Evolutionary conservation across 208 protist species (phyloP).

Genomic region (Trypanosoma congolense): DNA sequence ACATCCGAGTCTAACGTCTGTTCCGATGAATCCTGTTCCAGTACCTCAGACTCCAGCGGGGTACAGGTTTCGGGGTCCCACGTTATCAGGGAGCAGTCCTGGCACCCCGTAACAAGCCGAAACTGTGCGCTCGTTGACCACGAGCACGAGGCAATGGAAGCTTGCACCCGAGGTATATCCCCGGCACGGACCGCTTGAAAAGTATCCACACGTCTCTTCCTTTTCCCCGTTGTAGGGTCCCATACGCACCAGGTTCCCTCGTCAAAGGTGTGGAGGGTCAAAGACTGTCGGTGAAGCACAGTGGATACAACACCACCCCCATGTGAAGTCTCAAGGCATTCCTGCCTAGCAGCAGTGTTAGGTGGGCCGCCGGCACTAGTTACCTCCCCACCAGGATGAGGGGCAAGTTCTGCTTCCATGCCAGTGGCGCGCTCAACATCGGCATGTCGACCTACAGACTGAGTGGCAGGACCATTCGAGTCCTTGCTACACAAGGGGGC

Average conservation of each 20-base stretch:
- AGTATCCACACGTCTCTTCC: constrained; percentile 34
- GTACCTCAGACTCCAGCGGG: constrained; percentile 44
- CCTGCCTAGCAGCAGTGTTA: background rate
- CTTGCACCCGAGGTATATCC: constrained; percentile 38
- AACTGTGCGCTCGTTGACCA: constrained; percentile 59
- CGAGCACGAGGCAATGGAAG: constrained; percentile 37
- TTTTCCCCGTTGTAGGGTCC: constrained; percentile 39
- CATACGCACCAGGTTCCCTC: constrained; percentile 58
- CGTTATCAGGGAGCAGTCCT: constrained; percentile 53
- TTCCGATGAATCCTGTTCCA: constrained; percentile 21
- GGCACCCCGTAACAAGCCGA: constrained; percentile 57
- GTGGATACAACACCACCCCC: constrained; percentile 36
- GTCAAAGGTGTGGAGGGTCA: constrained; percentile 67
- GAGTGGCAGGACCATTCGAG: constrained; percentile 4
- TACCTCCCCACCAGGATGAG: background rate
- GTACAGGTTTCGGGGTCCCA: constrained; percentile 46
- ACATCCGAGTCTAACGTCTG: constrained; percentile 41
- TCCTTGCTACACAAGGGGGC: constrained; percentile 20
- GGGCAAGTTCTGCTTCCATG: background rate
- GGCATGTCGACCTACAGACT: background rate
- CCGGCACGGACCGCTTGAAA: constrained; percentile 30
- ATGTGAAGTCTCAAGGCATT: constrained; percentile 23
- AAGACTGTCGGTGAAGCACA: constrained; percentile 23
- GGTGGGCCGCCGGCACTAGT: background rate
- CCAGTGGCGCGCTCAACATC: background rate